A percentile compares a stretch with the other conserved stretches of the same genome.
These are phyloP conservation scores for Solanum habrochaites DNA, from an alignment of 257 asterid genomes.

Conservation along the genomic window DNA sequence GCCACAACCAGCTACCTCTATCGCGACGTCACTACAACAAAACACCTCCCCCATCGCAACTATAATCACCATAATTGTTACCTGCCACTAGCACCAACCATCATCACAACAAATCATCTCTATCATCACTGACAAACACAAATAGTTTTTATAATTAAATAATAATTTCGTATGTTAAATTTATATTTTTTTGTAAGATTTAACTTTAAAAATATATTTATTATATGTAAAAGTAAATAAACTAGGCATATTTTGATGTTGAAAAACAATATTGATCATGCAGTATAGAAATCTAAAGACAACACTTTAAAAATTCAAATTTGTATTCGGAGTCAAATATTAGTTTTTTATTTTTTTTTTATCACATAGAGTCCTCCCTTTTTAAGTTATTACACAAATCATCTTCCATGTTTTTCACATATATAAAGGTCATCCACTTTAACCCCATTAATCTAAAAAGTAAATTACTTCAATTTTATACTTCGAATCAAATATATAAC, in stretches of 20 bases:
- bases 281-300: too few relatives aligned
- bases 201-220: not conserved
- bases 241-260: not conserved
- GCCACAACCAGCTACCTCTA: not conserved
- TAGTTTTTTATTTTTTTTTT: too few relatives aligned
- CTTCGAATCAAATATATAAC: not conserved
- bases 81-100: not conserved
- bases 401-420: too few relatives aligned
- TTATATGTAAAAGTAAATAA: not conserved
- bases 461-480: not conserved
- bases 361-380: too few relatives aligned
- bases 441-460: not conserved
- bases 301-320: not conserved
- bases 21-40: not conserved
- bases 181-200: not conserved
- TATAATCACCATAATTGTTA: not conserved
- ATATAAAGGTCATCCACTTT: too few relatives aligned
- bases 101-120: not conserved
- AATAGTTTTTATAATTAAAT: not conserved
- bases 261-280: not conserved
- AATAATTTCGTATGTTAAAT: not conserved
- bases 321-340: not conserved
- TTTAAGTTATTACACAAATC: too few relatives aligned
- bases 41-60: not conserved
- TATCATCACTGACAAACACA: not conserved